Base-by-base conservation (phyloP, 2,329 filamentous ascomycete species). In the Colletotrichum sp. region DNA sequence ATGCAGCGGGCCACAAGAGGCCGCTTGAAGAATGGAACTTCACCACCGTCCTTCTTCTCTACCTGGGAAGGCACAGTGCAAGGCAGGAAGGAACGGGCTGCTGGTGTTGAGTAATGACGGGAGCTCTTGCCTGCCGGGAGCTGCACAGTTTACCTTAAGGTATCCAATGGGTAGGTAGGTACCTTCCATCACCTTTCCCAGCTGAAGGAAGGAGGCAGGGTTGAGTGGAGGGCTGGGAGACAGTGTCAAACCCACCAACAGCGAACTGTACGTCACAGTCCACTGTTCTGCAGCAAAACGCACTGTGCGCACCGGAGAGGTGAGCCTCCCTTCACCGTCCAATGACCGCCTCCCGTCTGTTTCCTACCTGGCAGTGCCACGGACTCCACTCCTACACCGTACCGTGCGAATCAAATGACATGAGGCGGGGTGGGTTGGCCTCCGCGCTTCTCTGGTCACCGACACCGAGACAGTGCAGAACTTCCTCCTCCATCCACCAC, bases 301-400 rank as follows among this genome's bases (percentile, higher is more conserved):
- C 59, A 71, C 67, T 13, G 16, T 24, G 21, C 18, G 18, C 43
- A 21, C 43, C 16, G 16, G 12, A 60, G 26, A 30, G n/a, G 64
- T 55, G 39, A 68, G 57, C 30, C 64, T 65, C 13, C 26, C n/a
- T 13, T 16, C 21, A 16, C 26, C n/a, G 26, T n/a, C 74, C 74
- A 75, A 69, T 75, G 9, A 61, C 15, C 21, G 52, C 12, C 32
- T 30, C 15, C 16, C 26, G 5, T 36, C 63, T 39, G 10, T 9
- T 61, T 15, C 43, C 28, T 67, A 32, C 59, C 7, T 21, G 7
- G 18, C 18, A 61, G 32, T 12, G 26, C 30, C 39, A 55, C 28
- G 7, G n/a, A 34, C 32, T 59, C 73, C 73, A 72, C 73, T 75
- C 59, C 13, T 39, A 32, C 64, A 75, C 74, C 74, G 74, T 75